phyloP scores from a whole-genome alignment of 495 filamentous ascomycete genomes.

The Daldinia concentrica region DNA sequence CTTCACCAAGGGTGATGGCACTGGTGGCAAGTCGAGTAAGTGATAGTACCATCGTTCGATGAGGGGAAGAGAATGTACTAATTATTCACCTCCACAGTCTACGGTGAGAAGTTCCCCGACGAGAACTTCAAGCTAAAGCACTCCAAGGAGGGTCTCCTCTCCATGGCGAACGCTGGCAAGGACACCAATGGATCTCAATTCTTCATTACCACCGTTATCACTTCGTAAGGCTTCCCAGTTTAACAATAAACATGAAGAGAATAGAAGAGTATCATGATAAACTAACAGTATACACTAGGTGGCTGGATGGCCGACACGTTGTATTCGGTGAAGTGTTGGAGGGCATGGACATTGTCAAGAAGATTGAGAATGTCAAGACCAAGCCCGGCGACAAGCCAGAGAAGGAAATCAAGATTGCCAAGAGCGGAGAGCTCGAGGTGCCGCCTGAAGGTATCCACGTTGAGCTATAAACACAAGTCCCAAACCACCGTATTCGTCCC shows the following conservation, averaged over 20 bases:
- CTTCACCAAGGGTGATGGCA: conserved; percentile 96
- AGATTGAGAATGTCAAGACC: conserved; percentile 85
- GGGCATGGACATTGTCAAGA: conserved; percentile 88
- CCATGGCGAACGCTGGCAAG: conserved; percentile 97
- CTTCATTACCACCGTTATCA: conserved; percentile 91
- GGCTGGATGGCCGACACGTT: conserved; percentile 89
- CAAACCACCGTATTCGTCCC: conserved; percentile 24
- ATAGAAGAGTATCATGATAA: conserved; percentile 4
- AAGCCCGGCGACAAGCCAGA: conserved; percentile 75
- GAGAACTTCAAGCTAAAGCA: conserved; percentile 99
- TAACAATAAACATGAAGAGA: neutral
- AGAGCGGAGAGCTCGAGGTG: conserved; percentile 91
- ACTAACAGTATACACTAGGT: conserved; percentile 58
- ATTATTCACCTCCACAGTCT: conserved; percentile 62
- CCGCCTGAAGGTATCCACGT: conserved; percentile 97
- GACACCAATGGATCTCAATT: conserved; percentile 99
- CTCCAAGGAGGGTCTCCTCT: conserved; percentile 68
- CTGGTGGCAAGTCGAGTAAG: conserved; percentile 90
- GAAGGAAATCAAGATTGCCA: conserved; percentile 83
- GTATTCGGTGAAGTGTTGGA: conserved; percentile 93
- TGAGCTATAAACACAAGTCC: conserved; percentile 76
- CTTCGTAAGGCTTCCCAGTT: conserved; percentile 65
- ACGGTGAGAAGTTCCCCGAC: conserved; percentile 92
- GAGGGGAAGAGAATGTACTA: conserved; percentile 7
- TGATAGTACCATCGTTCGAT: conserved; percentile 24